These are phyloP conservation scores for Tetrastigma voinierianum DNA, from an alignment of 164 flowering plant species.

Conservation along the genomic window DNA sequence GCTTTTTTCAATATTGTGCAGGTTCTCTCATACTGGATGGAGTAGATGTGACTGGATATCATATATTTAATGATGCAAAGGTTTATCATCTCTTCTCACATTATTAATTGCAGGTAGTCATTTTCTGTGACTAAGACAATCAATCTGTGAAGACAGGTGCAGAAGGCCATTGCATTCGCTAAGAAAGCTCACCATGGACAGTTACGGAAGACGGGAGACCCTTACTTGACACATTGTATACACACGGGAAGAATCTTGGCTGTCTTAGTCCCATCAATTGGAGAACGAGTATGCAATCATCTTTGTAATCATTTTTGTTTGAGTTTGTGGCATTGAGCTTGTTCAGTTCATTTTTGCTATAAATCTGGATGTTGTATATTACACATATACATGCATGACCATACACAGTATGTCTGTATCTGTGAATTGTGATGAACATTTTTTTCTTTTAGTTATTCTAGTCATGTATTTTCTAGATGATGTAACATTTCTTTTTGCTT, in stretches of 20 bases:
- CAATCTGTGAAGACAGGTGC: constrained; percentile 81
- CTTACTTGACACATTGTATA: constrained; percentile 76
- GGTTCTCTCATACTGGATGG: constrained; percentile 73
- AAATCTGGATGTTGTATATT: not conserved
- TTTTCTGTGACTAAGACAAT: constrained; percentile 26
- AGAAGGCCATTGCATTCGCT: constrained; percentile 87
- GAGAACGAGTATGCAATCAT: constrained; percentile 51
- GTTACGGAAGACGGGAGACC: constrained; percentile 82
- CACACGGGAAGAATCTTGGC: constrained; percentile 90
- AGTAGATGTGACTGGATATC: constrained; percentile 83
- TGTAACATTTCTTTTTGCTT: no score
- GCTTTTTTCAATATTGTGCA: constrained; percentile 20
- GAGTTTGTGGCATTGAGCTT: not conserved
- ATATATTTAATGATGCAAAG: constrained; percentile 69
- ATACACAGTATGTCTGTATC: no score
- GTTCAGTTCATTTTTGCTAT: not conserved
- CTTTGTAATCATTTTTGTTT: not conserved
- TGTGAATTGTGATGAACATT: no score
- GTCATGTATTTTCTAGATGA: no score
- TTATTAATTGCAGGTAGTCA: constrained; percentile 14
- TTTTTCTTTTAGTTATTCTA: no score
- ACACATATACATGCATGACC: not conserved
- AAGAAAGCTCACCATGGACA: constrained; percentile 85
- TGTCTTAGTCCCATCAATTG: constrained; percentile 72
- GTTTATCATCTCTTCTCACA: constrained; percentile 43